These are phyloP conservation scores for Wickerhamomyces pijperi DNA, from an alignment of 805 yeast species.

Conservation along the genomic window DNA sequence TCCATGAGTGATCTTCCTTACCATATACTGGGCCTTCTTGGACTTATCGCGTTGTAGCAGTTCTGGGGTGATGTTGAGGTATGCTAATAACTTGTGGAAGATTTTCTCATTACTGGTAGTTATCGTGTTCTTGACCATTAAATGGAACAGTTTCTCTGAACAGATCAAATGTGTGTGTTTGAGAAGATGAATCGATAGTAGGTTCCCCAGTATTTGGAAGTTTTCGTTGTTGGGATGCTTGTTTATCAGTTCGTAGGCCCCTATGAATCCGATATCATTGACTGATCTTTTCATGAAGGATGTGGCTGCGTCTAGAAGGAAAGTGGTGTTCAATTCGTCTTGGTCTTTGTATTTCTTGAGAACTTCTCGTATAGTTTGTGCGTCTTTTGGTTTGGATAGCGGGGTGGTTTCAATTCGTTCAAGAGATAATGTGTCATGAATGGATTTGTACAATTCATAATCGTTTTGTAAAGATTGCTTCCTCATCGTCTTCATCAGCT, in stretches of 20 bases:
- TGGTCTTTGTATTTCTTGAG: neutral
- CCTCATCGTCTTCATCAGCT: neutral
- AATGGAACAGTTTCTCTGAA: neutral
- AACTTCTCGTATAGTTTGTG: neutral
- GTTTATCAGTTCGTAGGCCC: neutral
- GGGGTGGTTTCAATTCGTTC: neutral
- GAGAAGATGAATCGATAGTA: neutral
- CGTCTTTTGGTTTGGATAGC: neutral
- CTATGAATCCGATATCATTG: neutral
- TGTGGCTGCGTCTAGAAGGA: neutral
- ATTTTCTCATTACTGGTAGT: conserved; percentile 2
- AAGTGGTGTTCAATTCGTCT: neutral
- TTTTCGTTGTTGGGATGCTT: conserved; percentile 5
- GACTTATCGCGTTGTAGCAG: neutral
- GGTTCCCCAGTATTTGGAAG: conserved; percentile 3
- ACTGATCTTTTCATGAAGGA: neutral
- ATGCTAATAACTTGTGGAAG: conserved; percentile 1
- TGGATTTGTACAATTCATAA: neutral
- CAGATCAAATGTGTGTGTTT: neutral
- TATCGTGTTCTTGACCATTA: conserved; percentile 2
- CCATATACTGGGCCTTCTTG: neutral
- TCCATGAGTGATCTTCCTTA: neutral
- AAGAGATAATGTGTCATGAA: neutral
- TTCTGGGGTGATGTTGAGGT: conserved; percentile 2
- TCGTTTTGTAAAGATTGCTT: neutral